Conservation (phyloP, 495 filamentous ascomycete species). For the Penicillium verhagenii region DNA sequence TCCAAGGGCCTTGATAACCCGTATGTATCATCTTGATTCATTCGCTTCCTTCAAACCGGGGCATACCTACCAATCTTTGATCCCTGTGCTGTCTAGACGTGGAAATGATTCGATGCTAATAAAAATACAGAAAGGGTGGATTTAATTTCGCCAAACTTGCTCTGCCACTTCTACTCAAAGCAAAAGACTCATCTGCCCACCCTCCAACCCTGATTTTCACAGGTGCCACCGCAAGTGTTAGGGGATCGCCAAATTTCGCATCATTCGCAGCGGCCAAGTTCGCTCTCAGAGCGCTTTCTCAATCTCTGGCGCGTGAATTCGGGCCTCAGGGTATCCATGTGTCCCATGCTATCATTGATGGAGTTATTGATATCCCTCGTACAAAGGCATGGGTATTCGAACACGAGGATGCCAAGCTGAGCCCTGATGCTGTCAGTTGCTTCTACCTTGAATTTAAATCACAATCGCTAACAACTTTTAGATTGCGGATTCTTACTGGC, state of each 20-base stretch:
- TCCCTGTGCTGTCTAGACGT: no score
- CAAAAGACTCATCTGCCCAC: constrained; percentile 47
- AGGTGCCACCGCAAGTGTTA: constrained; percentile 77
- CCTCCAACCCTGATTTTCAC: constrained; percentile 87
- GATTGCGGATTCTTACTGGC: constrained; percentile 92
- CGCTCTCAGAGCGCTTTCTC: constrained; percentile 72
- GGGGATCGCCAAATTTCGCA: constrained; percentile 67
- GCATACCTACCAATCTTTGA: no score
- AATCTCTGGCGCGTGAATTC: constrained; percentile 83
- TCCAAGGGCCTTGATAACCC: constrained; percentile 52
- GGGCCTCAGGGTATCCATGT: constrained; percentile 88
- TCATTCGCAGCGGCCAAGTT: constrained; percentile 80
- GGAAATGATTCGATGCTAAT: background rate
- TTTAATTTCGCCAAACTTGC: constrained; percentile 75
- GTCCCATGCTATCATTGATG: constrained; percentile 81
- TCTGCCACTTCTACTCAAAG: constrained; percentile 68
- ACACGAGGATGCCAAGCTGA: constrained; percentile 70
- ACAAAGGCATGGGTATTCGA: constrained; percentile 62
- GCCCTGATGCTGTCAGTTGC: constrained; percentile 73
- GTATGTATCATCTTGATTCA: constrained; percentile 57
- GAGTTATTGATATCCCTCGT: constrained; percentile 79
- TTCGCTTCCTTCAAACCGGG: no score
- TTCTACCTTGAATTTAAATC: background rate
- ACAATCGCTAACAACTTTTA: constrained; percentile 33
- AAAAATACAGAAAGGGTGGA: constrained; percentile 57